Evolutionary conservation across 305 asterid species (phyloP).

Genomic region (Lippia alba): DNA sequence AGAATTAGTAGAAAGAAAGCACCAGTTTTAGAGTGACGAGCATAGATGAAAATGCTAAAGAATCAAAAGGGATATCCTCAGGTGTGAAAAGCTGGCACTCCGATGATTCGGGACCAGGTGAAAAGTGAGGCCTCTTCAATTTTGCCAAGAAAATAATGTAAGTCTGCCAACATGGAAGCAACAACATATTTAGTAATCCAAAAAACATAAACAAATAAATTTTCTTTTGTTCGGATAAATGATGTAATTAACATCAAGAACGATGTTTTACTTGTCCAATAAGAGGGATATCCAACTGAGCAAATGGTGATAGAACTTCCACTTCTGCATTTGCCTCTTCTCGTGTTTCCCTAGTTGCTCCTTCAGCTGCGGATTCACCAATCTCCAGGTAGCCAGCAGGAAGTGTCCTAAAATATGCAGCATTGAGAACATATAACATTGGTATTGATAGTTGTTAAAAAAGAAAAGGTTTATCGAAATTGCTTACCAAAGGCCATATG

Average conservation of each 20-base stretch:
- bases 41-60: conserved; percentile 95
- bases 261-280: conserved; percentile 76
- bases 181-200: conserved; percentile 10
- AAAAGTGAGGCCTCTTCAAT: conserved; percentile 79
- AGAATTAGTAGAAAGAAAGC: conserved; percentile 25
- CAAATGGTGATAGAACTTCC: conserved; percentile 82
- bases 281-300: conserved; percentile 93
- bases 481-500: conserved; percentile 92
- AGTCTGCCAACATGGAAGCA: conserved; percentile 61
- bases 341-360: conserved; percentile 91
- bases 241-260: conserved; percentile 15
- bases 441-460: no score
- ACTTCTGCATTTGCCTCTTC: conserved; percentile 98
- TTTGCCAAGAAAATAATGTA: conserved; percentile 91
- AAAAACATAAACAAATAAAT: background rate
- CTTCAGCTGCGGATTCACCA: conserved; percentile 93
- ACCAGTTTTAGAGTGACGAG: conserved; percentile 88
- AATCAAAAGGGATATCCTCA: conserved; percentile 87
- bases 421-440: background rate
- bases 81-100: conserved; percentile 81
- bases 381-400: conserved; percentile 99
- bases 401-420: conserved; percentile 71
- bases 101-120: conserved; percentile 94
- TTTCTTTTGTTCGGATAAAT: no score
- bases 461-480: background rate